Evolutionary conservation across 352 stramenopile genomes (phyloP).

Genomic region (Phytophthora pistaciae): DNA sequence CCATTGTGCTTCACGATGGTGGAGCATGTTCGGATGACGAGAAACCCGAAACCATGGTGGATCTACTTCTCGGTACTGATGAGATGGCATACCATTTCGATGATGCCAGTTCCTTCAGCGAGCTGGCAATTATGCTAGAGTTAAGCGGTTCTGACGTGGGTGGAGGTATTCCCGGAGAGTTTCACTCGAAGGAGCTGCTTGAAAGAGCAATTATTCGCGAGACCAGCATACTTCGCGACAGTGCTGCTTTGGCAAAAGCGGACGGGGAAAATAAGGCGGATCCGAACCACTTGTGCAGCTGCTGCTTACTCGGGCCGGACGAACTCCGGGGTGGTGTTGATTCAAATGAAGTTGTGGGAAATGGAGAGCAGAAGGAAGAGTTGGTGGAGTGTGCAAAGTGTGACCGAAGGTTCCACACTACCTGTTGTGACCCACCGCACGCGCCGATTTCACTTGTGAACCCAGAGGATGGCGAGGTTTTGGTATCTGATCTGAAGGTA

Average conservation of each 20-base stretch:
- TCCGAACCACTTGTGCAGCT: constrained; percentile 20
- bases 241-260: not conserved
- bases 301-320: constrained; percentile 36
- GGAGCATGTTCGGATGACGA: not conserved
- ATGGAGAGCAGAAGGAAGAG: constrained; percentile 32
- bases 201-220: constrained; percentile 49
- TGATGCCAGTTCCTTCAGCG: constrained; percentile 31
- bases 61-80: constrained; percentile 37
- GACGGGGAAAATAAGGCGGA: constrained; percentile 1
- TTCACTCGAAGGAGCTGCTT: constrained; percentile 49
- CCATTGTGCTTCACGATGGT: constrained; percentile 7
- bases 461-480: constrained; percentile 57
- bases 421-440: constrained; percentile 84
- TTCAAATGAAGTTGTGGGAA: constrained; percentile 7
- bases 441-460: constrained; percentile 64
- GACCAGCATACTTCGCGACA: constrained; percentile 21
- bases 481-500: constrained; percentile 71
- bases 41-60: constrained; percentile 13
- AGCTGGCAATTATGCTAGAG: constrained; percentile 43
- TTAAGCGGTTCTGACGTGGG: constrained; percentile 33
- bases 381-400: constrained; percentile 73
- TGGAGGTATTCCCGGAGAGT: constrained; percentile 35
- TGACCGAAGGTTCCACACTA: constrained; percentile 57
- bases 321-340: constrained; percentile 23
- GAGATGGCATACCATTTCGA: constrained; percentile 35